These are phyloP conservation scores for Pestalotiopsis sp. DNA, from an alignment of 2,329 filamentous ascomycete species.

Conservation along the genomic window DNA sequence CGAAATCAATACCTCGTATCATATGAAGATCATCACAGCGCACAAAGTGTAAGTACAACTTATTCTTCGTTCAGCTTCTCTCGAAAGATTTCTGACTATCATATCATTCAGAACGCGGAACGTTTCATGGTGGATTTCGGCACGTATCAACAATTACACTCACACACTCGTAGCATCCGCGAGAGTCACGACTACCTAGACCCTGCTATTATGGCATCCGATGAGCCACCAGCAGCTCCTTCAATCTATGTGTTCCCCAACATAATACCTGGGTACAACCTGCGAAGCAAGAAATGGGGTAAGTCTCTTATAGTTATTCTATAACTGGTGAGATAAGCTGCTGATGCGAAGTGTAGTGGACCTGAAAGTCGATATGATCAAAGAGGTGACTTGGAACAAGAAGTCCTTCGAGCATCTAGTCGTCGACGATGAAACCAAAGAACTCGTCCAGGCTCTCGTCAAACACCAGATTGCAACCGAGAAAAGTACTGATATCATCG, in stretches of 20 bases:
- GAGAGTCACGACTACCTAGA: conserved; percentile 18
- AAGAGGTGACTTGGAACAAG: conserved; percentile 26
- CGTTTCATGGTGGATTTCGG: conserved; percentile 20
- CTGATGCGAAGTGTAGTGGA: not conserved
- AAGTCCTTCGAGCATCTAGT: conserved; percentile 24
- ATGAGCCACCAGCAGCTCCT: not conserved
- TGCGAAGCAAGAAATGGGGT: not conserved
- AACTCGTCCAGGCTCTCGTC: conserved; percentile 25
- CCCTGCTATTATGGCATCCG: conserved; percentile 3
- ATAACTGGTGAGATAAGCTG: not conserved
- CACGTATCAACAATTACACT: conserved; percentile 17
- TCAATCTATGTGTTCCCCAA: not conserved
- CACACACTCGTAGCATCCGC: not conserved
- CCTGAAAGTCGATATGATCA: not conserved
- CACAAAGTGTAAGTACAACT: not conserved
- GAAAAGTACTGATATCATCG: conserved; percentile 16
- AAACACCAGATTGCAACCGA: conserved; percentile 18
- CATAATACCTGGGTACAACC: not conserved
- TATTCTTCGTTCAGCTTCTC: not conserved
- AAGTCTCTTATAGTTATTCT: not conserved
- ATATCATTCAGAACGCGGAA: not conserved
- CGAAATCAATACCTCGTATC: not conserved
- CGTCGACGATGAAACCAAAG: conserved; percentile 21
- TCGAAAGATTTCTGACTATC: not conserved
- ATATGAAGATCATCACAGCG: not conserved